These are phyloP conservation scores for Huntiella abstrusa DNA, from an alignment of 2,329 filamentous ascomycete species.

Conservation along the genomic window DNA sequence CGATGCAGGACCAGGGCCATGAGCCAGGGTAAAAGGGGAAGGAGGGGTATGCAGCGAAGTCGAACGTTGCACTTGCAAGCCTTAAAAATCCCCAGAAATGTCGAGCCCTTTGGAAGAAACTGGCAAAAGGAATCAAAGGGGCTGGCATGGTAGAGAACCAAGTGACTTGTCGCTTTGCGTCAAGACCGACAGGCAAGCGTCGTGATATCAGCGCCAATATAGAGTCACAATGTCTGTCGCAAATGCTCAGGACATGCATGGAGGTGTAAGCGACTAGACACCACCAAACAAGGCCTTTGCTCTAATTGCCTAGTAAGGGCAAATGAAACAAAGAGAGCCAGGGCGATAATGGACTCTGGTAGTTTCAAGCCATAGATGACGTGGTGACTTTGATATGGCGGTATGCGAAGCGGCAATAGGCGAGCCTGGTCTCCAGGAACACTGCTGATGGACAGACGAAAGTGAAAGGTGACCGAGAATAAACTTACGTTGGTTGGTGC, in stretches of 20 bases:
- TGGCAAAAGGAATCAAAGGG: neutral
- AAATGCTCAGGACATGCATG: neutral
- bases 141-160: neutral
- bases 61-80: neutral
- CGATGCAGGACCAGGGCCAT: conserved; percentile 1
- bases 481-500: conserved; percentile 64
- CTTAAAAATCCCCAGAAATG: conserved; percentile 1
- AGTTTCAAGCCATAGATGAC: too few species aligned
- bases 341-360: too few species aligned
- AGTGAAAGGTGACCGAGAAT: too few species aligned
- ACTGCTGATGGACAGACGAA: too few species aligned
- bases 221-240: neutral
- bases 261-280: too few species aligned
- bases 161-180: neutral
- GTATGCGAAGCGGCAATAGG: too few species aligned
- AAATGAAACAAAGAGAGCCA: neutral
- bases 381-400: too few species aligned
- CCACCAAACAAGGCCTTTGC: conserved; percentile 10
- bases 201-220: neutral
- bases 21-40: conserved; percentile 8
- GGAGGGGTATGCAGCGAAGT: conserved; percentile 9
- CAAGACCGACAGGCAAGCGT: neutral
- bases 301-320: conserved; percentile 10
- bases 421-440: too few species aligned
- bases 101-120: conserved; percentile 1